Conservation (phyloP, 2,329 filamentous ascomycete species). For the Biscogniauxia sp. region DNA sequence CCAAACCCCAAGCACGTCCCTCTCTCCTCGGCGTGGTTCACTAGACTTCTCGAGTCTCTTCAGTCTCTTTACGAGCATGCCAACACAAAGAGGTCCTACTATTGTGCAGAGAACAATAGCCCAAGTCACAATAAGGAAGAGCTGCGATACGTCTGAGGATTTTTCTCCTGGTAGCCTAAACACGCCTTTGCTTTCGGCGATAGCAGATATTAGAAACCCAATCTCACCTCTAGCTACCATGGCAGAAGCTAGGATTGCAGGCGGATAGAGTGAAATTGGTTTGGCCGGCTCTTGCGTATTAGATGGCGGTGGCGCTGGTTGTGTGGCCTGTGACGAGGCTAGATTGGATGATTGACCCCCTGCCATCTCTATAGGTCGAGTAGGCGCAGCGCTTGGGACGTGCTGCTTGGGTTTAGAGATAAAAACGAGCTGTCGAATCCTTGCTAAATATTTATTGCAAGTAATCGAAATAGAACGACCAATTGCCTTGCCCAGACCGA, state of each 20-base stretch:
- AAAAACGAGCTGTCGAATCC: conserved; percentile 7
- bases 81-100: conserved; percentile 47
- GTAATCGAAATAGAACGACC: conserved; percentile 7
- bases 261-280: conserved; percentile 64
- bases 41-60: conserved; percentile 33
- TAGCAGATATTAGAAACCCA: conserved; percentile 70
- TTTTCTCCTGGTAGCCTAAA: conserved; percentile 31
- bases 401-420: background rate
- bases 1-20: conserved; percentile 30
- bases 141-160: conserved; percentile 31
- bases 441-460: conserved; percentile 13
- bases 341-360: background rate
- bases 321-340: background rate
- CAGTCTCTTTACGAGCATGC: conserved; percentile 44
- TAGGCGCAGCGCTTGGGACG: background rate
- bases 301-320: background rate
- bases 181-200: conserved; percentile 56
- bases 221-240: conserved; percentile 82
- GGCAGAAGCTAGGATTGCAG: conserved; percentile 60
- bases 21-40: conserved; percentile 8
- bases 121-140: conserved; percentile 55
- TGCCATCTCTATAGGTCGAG: background rate
- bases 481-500: conserved; percentile 2
- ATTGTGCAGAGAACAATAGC: conserved; percentile 56
- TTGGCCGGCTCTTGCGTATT: conserved; percentile 35